Evolutionary conservation across 495 filamentous ascomycete genomes (phyloP).

Genomic region (Chaetomidium leptoderma): DNA sequence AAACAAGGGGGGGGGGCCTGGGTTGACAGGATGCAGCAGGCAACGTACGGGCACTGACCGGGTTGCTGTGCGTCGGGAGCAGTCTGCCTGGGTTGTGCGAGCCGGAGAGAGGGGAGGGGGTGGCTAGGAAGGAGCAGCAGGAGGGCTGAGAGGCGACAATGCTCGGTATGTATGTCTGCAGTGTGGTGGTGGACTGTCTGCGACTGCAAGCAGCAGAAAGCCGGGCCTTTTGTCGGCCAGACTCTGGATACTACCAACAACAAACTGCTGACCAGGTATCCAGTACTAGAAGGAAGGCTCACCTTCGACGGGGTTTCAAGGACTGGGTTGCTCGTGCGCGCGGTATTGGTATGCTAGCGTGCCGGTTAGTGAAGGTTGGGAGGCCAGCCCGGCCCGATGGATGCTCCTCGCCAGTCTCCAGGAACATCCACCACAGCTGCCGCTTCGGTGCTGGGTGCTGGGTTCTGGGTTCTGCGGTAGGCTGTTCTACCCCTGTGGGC

Average conservation of each 20-base stretch:
- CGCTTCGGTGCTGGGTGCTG: too few relatives aligned
- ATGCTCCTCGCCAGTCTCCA: conserved; percentile 21
- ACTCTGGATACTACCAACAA: conserved; percentile 23
- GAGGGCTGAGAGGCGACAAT: conserved; percentile 14
- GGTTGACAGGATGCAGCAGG: conserved; percentile 12
- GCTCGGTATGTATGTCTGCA: conserved; percentile 12
- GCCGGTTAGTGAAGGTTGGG: conserved; percentile 10
- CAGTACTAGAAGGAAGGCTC: background rate
- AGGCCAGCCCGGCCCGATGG: conserved; percentile 27
- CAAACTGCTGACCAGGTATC: conserved; percentile 6
- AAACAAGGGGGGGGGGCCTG: background rate
- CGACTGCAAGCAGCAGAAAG: conserved; percentile 17
- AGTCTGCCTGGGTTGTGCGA: conserved; percentile 6
- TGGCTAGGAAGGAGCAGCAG: conserved; percentile 6
- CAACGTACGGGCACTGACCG: conserved; percentile 14
- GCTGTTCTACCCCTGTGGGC: conserved; percentile 18
- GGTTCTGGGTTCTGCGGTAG: too few relatives aligned
- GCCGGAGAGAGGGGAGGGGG: conserved; percentile 1
- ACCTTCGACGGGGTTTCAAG: background rate
- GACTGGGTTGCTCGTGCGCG: conserved; percentile 6
- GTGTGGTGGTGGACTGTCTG: conserved; percentile 17
- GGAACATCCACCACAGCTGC: conserved; percentile 28
- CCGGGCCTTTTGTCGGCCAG: conserved; percentile 30
- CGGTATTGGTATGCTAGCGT: conserved; percentile 16
- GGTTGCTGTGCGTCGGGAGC: conserved; percentile 16